Percentiles rank a stretch among this genome's conserved stretches.
Evolutionary conservation across 2,329 filamentous ascomycete species (phyloP).

Genomic region (Penicillium olsonii): DNA sequence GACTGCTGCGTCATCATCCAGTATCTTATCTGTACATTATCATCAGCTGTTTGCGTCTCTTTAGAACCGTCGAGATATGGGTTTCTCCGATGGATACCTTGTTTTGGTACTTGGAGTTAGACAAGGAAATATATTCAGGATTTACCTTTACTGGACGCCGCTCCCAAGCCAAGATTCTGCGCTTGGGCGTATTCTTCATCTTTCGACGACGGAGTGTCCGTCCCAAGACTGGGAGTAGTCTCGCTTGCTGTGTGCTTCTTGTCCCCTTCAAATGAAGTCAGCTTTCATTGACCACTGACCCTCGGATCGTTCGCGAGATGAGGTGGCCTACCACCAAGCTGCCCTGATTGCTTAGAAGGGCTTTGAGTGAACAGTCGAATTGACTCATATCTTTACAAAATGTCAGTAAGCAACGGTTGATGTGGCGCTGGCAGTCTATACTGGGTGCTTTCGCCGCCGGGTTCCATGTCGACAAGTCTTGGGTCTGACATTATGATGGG

Average conservation of each 20-base stretch:
- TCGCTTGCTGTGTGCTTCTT: constrained; percentile 37
- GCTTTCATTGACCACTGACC: not conserved
- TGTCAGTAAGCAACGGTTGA: not conserved
- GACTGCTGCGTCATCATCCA: constrained; percentile 40
- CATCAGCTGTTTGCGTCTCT: constrained; percentile 38
- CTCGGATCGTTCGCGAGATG: not conserved
- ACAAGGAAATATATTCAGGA: constrained; percentile 23
- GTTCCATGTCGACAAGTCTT: constrained; percentile 60
- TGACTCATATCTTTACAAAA: constrained; percentile 56
- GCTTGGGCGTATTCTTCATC: constrained; percentile 56
- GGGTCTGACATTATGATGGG: constrained; percentile 47
- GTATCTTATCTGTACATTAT: constrained; percentile 42
- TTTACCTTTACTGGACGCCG: constrained; percentile 42
- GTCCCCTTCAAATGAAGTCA: constrained; percentile 20
- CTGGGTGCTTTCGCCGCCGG: constrained; percentile 62
- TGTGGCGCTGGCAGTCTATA: constrained; percentile 31
- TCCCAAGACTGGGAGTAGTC: constrained; percentile 35
- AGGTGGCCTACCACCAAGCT: constrained; percentile 52
- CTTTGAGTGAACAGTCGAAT: constrained; percentile 52
- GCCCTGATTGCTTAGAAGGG: constrained; percentile 57
- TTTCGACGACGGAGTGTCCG: constrained; percentile 46
- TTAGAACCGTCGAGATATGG: constrained; percentile 7
- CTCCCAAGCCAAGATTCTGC: constrained; percentile 57
- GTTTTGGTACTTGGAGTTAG: constrained; percentile 30
- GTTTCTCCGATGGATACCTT: constrained; percentile 11